These are phyloP conservation scores for Trichocladium antarcticum DNA, from an alignment of 495 filamentous ascomycete genomes.

Conservation along the genomic window DNA sequence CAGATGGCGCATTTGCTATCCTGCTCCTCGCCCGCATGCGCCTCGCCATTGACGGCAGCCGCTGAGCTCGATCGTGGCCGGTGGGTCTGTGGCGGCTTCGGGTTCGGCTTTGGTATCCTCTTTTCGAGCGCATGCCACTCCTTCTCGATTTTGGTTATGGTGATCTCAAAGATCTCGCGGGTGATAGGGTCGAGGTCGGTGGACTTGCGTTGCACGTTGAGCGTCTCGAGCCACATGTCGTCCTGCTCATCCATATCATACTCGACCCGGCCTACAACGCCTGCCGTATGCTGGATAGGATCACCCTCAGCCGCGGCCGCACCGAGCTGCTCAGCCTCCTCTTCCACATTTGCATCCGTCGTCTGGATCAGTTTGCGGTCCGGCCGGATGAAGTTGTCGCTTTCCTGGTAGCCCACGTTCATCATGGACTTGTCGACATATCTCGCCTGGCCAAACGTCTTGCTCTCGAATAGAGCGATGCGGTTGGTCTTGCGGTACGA, in stretches of 20 bases:
- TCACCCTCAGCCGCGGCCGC: constrained; percentile 52
- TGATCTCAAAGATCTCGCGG: constrained; percentile 88
- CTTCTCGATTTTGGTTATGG: constrained; percentile 97
- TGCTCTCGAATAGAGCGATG: constrained; percentile 45
- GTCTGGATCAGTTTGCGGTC: constrained; percentile 65
- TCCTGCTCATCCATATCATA: constrained; percentile 99
- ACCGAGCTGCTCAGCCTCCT: constrained; percentile 62
- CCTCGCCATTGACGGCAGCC: constrained; percentile 83
- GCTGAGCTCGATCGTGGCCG: constrained; percentile 83
- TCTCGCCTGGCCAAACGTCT: constrained; percentile 42
- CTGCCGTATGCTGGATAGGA: constrained; percentile 25
- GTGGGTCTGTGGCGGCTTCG: constrained; percentile 88
- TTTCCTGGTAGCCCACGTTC: constrained; percentile 89
- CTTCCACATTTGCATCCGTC: constrained; percentile 65
- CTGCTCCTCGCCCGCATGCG: constrained; percentile 80
- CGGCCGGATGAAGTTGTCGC: constrained; percentile 71
- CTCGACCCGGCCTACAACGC: constrained; percentile 65
- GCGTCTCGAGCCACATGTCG: constrained; percentile 82
- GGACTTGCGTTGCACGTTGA: constrained; percentile 63
- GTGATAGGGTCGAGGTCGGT: constrained; percentile 71
- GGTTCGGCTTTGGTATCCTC: constrained; percentile 88
- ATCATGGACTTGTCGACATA: constrained; percentile 87
- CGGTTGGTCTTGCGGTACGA: constrained; percentile 48
- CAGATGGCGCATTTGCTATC: constrained; percentile 97
- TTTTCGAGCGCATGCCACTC: constrained; percentile 96